phyloP scores from a whole-genome alignment of 2,329 filamentous ascomycete species.

The Aspergillus aculeatinus region DNA sequence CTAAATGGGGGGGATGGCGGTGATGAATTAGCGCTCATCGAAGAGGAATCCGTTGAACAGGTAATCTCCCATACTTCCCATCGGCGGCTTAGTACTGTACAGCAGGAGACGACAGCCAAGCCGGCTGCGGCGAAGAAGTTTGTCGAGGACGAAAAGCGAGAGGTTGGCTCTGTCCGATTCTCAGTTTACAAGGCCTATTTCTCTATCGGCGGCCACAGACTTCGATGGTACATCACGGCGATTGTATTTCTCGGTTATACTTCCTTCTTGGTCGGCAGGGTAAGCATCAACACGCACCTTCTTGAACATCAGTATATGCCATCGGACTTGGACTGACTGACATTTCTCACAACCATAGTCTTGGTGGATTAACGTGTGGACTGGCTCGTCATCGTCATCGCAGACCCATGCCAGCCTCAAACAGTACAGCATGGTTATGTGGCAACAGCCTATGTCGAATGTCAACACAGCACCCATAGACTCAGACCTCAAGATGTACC shows the following conservation, averaged over 20 bases:
- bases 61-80: background rate
- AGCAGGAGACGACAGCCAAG: background rate
- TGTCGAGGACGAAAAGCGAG: slow-evolving; percentile 70
- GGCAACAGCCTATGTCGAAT: background rate
- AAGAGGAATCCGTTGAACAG: background rate
- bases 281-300: background rate
- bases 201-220: slow-evolving; percentile 59
- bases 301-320: too few relatives aligned
- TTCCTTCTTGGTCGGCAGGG: background rate
- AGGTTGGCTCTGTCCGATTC: slow-evolving; percentile 66
- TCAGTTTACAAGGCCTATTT: slow-evolving; percentile 67
- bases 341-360: background rate
- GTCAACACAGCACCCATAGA: background rate
- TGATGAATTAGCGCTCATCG: too few relatives aligned
- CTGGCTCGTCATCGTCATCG: background rate
- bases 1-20: background rate
- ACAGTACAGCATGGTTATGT: background rate
- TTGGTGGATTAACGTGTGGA: background rate
- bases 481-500: background rate
- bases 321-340: too few relatives aligned
- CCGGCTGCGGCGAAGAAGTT: slow-evolving; percentile 56
- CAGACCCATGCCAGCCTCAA: background rate
- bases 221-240: background rate
- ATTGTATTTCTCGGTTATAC: background rate
- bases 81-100: background rate